Percentiles rank a stretch among this genome's conserved stretches.
Evolutionary conservation across 805 yeast genomes (phyloP).

Genomic region (Candida takata): DNA sequence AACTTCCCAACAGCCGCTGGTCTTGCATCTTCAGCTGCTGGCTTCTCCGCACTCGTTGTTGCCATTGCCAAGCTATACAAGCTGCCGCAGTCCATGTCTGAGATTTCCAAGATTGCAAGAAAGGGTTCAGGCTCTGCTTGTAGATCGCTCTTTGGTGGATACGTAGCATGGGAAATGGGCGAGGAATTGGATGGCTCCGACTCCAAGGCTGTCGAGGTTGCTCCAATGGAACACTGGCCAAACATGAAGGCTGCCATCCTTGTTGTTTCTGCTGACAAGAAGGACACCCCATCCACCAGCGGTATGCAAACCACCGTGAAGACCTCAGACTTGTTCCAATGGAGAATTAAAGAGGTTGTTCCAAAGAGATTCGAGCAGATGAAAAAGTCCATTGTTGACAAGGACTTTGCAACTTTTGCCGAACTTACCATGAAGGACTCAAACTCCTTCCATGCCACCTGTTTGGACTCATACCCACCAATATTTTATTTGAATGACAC

Average conservation of each 20-base stretch:
- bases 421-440: slow-evolving; percentile 94
- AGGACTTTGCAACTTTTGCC: slow-evolving; percentile 76
- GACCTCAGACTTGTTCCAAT: slow-evolving; percentile 79
- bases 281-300: slow-evolving; percentile 88
- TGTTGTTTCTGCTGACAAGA: slow-evolving; percentile 89
- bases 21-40: slow-evolving; percentile 96
- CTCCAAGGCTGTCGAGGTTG: slow-evolving; percentile 89
- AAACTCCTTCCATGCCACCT: slow-evolving; percentile 96
- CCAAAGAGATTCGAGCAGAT: slow-evolving; percentile 80
- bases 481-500: slow-evolving; percentile 91
- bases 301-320: slow-evolving; percentile 96
- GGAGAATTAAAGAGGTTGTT: slow-evolving; percentile 75
- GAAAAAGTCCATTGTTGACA: slow-evolving; percentile 67
- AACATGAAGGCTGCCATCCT: slow-evolving; percentile 84
- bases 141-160: slow-evolving; percentile 94
- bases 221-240: slow-evolving; percentile 85
- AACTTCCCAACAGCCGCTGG: slow-evolving; percentile 99
- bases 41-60: slow-evolving; percentile 90
- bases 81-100: slow-evolving; percentile 79
- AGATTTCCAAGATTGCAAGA: slow-evolving; percentile 88
- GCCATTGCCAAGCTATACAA: slow-evolving; percentile 82
- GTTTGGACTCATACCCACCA: slow-evolving; percentile 93
- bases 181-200: slow-evolving; percentile 67
- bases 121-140: slow-evolving; percentile 99
- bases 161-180: slow-evolving; percentile 99